phyloP scores from a whole-genome alignment of 129 eudicot genomes.

The Logfia minima region DNA sequence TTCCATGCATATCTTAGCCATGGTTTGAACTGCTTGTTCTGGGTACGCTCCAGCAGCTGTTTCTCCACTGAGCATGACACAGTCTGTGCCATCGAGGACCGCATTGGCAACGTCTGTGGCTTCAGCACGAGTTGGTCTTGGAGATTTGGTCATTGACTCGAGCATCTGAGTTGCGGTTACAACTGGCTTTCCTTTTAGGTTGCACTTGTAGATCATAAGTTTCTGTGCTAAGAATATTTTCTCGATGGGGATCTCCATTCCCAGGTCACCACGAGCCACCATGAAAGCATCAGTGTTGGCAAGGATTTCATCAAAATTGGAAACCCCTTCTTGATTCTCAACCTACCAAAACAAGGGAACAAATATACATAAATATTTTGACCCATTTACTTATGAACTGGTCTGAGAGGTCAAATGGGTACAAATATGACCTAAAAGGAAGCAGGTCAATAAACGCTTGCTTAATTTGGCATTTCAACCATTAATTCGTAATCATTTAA shows the following conservation, averaged over 20 bases:
- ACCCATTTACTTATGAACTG: not conserved
- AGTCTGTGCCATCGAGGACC: conserved; percentile 58
- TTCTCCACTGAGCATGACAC: conserved; percentile 60
- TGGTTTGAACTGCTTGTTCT: conserved; percentile 51
- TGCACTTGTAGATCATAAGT: conserved; percentile 68
- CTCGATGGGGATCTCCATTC: conserved; percentile 80
- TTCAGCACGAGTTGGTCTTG: conserved; percentile 56
- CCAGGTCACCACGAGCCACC: conserved; percentile 79
- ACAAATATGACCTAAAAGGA: not conserved
- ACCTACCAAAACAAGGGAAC: conserved; percentile 36
- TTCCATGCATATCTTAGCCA: conserved; percentile 57
- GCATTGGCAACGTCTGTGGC: conserved; percentile 63
- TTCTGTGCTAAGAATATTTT: conserved; percentile 74
- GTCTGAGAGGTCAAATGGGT: not conserved
- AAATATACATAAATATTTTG: not conserved
- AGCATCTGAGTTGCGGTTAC: conserved; percentile 60
- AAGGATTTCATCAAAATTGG: conserved; percentile 67
- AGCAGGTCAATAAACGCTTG: not conserved
- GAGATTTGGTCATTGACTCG: conserved; percentile 59
- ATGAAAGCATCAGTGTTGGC: conserved; percentile 69
- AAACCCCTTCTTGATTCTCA: conserved; percentile 80
- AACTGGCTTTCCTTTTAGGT: conserved; percentile 54
- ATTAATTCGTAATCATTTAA: not conserved
- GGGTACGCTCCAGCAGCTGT: conserved; percentile 65
- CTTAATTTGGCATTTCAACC: conserved; percentile 1